phyloP scores from a whole-genome alignment of 768 basidiomycete genomes.

The Trametes villosa region DNA sequence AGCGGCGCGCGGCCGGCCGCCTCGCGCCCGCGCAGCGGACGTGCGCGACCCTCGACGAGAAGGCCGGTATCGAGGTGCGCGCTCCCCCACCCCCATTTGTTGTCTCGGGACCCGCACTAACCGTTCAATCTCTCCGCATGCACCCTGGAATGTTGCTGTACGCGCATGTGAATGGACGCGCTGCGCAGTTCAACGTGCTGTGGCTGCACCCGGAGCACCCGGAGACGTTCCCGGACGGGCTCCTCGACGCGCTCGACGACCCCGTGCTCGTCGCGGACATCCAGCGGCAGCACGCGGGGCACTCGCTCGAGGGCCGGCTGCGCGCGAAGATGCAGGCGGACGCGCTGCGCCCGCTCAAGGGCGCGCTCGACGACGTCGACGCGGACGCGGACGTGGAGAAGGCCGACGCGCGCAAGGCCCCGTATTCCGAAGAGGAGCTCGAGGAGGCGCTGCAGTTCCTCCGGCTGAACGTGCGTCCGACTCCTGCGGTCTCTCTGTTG shows the following conservation, averaged over 20 bases:
- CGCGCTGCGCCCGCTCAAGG: slow-evolving; percentile 56
- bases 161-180: neutral
- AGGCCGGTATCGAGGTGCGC: slow-evolving; percentile 65
- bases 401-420: slow-evolving; percentile 32
- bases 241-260: slow-evolving; percentile 62
- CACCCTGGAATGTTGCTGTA: neutral
- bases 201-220: slow-evolving; percentile 73
- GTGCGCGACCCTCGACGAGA: slow-evolving; percentile 75
- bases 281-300: slow-evolving; percentile 26
- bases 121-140: neutral
- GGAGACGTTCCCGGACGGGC: slow-evolving; percentile 67
- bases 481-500: neutral
- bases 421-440: slow-evolving; percentile 57
- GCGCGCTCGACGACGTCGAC: slow-evolving; percentile 41
- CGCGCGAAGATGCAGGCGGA: slow-evolving; percentile 77
- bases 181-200: slow-evolving; percentile 73
- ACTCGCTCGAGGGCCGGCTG: slow-evolving; percentile 52
- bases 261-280: slow-evolving; percentile 33
- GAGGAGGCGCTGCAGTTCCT: slow-evolving; percentile 72
- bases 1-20: slow-evolving; percentile 71
- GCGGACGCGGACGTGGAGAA: slow-evolving; percentile 26
- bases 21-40: slow-evolving; percentile 76
- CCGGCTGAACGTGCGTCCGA: slow-evolving; percentile 57
- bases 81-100: neutral
- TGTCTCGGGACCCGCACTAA: too few relatives aligned